Evolutionary conservation across 1,284 basidiomycete species (phyloP), one percentile per base, ranked within the genome.

Genomic region (Garcileccinum viscosum): DNA sequence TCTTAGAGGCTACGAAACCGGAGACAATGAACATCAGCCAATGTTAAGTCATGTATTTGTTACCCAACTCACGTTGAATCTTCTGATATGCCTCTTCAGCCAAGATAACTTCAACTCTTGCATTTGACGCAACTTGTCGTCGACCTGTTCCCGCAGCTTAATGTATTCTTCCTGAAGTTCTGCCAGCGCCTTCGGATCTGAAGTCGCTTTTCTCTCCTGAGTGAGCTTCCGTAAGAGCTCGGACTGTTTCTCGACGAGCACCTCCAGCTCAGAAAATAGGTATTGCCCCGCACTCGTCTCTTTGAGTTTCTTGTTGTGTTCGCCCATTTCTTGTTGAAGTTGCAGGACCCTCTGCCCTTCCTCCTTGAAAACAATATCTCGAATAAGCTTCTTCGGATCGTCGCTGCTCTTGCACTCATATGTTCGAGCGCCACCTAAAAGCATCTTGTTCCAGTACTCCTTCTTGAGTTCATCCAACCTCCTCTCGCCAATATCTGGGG

Each of bases 361-460:
- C 0, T 64, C 63, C 33, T 12, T n/a, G 15, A 30, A 3, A 24
- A 30, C 17, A 12, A 64, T 64, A 8, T 35, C n/a, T 17, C 22
- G 63, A 8, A 64, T n/a, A 38, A 60, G 32, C 0, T 5, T 5
- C 35, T 35, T 37, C 59, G 12, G 17, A 3, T 66, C 50, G 5
- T 62, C 44, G 32, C 11, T 50, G 35, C 24, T 62, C 59, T 19
- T 38, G 58, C 63, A 68, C n/a, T 30, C 32, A 32, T 12, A n/a
- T 5, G 56, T 33, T 11, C 44, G 37, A 1, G 63, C 58, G 22
- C 66, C 66, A 14, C 9, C 30, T 24, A 0, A 0, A 22, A 70
- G 24, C 66, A 70, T 70, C 11, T 15, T 1, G 22, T 62, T 58
- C 69, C 69, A 70, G 56, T 70, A 68, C 1, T 58, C 61, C 6